A percentile compares a stretch with the other conserved stretches of the same genome.
Conservation (phyloP, 2,329 filamentous ascomycete species). For the Fusarium sp. region DNA sequence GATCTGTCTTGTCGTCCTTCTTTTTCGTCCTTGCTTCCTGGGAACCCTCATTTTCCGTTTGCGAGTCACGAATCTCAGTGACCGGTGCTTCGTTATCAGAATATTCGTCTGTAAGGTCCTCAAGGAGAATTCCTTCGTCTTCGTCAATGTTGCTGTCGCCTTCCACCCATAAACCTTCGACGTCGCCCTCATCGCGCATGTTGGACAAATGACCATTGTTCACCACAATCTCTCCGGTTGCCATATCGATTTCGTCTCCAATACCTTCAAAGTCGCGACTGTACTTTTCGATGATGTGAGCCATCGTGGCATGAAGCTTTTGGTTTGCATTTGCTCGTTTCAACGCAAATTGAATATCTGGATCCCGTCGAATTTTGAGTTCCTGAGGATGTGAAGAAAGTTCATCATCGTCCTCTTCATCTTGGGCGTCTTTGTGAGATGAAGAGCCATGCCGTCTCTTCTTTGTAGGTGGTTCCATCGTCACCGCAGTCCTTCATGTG, state of each 20-base stretch:
- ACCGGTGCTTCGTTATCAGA: slow-evolving; percentile 31
- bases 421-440: slow-evolving; percentile 44
- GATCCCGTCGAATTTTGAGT: slow-evolving; percentile 52
- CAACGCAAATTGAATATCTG: slow-evolving; percentile 62
- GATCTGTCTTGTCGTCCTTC: background rate
- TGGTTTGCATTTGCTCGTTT: slow-evolving; percentile 74
- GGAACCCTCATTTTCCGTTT: slow-evolving; percentile 2
- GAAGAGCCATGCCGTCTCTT: slow-evolving; percentile 65
- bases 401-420: slow-evolving; percentile 58
- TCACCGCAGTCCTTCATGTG: background rate
- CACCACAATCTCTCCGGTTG: slow-evolving; percentile 83
- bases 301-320: slow-evolving; percentile 84
- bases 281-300: slow-evolving; percentile 91
- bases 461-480: slow-evolving; percentile 71
- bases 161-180: slow-evolving; percentile 48
- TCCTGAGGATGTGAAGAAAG: slow-evolving; percentile 60
- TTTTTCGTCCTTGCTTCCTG: background rate
- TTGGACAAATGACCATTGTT: slow-evolving; percentile 84
- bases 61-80: slow-evolving; percentile 22
- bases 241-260: slow-evolving; percentile 89
- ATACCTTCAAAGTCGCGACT: slow-evolving; percentile 82
- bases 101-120: slow-evolving; percentile 46
- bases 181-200: slow-evolving; percentile 68
- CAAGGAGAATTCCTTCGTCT: slow-evolving; percentile 51
- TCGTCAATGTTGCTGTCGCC: slow-evolving; percentile 50